phyloP scores from a whole-genome alignment of 345 rosid species.

The Syzygium grande region DNA sequence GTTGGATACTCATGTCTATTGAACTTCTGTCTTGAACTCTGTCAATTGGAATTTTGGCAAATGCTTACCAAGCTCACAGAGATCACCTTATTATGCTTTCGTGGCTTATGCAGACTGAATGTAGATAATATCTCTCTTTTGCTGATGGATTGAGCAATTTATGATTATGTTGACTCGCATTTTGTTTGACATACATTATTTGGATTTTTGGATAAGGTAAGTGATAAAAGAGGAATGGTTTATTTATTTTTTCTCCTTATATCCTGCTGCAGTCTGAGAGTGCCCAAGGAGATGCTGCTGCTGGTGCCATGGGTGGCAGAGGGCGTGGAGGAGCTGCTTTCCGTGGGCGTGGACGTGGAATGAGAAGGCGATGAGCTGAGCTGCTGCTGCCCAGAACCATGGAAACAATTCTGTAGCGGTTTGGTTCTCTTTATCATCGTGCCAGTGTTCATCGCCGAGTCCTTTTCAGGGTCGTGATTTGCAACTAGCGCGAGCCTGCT shows the following conservation, averaged over 20 bases:
- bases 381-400: not conserved
- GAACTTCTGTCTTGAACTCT: not conserved
- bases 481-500: not conserved
- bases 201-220: not conserved
- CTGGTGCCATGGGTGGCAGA: slow-evolving; percentile 87
- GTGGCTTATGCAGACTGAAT: not conserved
- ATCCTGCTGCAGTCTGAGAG: slow-evolving; percentile 42
- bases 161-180: not conserved
- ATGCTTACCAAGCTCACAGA: not conserved
- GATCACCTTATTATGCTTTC: not conserved
- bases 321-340: slow-evolving; percentile 67
- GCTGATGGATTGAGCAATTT: not conserved
- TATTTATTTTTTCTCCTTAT: not conserved
- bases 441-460: not conserved
- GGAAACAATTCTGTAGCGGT: not conserved
- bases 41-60: not conserved
- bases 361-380: slow-evolving; percentile 74
- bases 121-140: not conserved
- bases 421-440: not conserved
- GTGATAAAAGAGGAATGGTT: not conserved
- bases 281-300: slow-evolving; percentile 95
- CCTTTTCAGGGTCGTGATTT: not conserved
- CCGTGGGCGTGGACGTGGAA: slow-evolving; percentile 87
- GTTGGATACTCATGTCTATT: not conserved
- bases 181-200: not conserved